Conservation (phyloP, 2,329 filamentous ascomycete genomes). For the Pyricularia sp. region DNA sequence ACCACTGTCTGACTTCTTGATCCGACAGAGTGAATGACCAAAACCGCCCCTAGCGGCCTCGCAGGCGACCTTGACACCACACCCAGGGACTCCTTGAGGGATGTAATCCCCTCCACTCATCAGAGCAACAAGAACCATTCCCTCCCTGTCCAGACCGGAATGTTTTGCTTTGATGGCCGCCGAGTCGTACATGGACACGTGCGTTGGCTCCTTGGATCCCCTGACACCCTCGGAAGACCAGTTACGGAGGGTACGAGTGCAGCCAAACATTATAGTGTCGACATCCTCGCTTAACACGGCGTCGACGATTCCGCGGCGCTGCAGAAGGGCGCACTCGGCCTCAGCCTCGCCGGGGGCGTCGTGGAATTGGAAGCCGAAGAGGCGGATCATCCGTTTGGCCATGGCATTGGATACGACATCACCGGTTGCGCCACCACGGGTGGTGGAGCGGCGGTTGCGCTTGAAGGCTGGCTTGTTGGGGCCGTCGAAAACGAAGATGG, state of each 20-base stretch:
- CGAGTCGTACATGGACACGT: constrained; percentile 73
- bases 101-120: constrained; percentile 96
- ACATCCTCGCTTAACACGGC: constrained; percentile 94
- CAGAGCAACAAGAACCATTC: constrained; percentile 88
- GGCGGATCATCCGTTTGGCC: constrained; percentile 72
- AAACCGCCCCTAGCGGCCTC: constrained; percentile 87
- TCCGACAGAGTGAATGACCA: constrained; percentile 61
- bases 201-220: constrained; percentile 69
- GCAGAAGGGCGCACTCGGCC: constrained; percentile 85
- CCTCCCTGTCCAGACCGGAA: constrained; percentile 65
- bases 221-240: constrained; percentile 66
- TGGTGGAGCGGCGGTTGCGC: constrained; percentile 65
- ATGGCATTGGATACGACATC: constrained; percentile 61
- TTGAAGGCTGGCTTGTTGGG: constrained; percentile 60
- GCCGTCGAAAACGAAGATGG: constrained; percentile 46
- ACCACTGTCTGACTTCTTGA: constrained; percentile 48
- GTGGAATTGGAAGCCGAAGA: constrained; percentile 79
- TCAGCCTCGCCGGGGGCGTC: constrained; percentile 92
- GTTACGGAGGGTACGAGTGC: constrained; percentile 66
- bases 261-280: constrained; percentile 96
- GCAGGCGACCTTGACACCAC: constrained; percentile 79
- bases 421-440: constrained; percentile 52
- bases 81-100: constrained; percentile 77
- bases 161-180: constrained; percentile 34
- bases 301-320: constrained; percentile 75